phyloP scores from a whole-genome alignment of 2,329 filamentous ascomycete species.

The Arachnomyces sp. region DNA sequence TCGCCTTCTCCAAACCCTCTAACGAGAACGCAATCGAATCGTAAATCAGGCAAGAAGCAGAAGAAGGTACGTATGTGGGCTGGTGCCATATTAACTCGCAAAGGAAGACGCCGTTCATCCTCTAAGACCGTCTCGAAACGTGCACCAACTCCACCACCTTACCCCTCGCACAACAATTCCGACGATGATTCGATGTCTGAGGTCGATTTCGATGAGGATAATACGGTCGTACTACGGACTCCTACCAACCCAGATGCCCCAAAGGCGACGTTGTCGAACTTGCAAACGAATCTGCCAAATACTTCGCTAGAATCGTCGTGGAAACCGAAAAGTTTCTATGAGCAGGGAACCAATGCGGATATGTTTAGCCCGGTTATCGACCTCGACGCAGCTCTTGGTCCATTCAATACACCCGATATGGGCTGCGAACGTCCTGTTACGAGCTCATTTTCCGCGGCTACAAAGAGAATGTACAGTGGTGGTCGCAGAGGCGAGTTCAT shows the following conservation, averaged over 20 bases:
- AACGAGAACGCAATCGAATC: constrained; percentile 2
- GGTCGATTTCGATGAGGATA: constrained; percentile 42
- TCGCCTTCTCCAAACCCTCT: not conserved
- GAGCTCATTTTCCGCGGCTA: constrained; percentile 32
- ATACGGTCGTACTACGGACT: constrained; percentile 39
- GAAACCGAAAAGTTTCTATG: constrained; percentile 38
- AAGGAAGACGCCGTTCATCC: constrained; percentile 36
- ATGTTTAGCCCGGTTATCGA: constrained; percentile 76
- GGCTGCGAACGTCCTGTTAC: constrained; percentile 22
- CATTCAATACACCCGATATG: constrained; percentile 65
- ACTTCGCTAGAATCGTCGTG: constrained; percentile 30
- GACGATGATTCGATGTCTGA: constrained; percentile 36
- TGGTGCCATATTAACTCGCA: constrained; percentile 43
- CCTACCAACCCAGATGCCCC: constrained; percentile 31
- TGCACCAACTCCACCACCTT: constrained; percentile 38
- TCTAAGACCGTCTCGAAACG: constrained; percentile 33
- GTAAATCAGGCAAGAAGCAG: constrained; percentile 42
- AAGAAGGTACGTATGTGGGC: constrained; percentile 66
- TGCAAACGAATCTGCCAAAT: constrained; percentile 12
- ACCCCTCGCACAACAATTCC: constrained; percentile 30
- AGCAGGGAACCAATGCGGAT: constrained; percentile 49
- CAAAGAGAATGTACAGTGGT: constrained; percentile 42
- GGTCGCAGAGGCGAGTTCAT: constrained; percentile 38
- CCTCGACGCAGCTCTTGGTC: constrained; percentile 83
- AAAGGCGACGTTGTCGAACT: constrained; percentile 13